phyloP scores from a whole-genome alignment of 169 alveolate species.

The Cryptosporidium ryanae region DNA sequence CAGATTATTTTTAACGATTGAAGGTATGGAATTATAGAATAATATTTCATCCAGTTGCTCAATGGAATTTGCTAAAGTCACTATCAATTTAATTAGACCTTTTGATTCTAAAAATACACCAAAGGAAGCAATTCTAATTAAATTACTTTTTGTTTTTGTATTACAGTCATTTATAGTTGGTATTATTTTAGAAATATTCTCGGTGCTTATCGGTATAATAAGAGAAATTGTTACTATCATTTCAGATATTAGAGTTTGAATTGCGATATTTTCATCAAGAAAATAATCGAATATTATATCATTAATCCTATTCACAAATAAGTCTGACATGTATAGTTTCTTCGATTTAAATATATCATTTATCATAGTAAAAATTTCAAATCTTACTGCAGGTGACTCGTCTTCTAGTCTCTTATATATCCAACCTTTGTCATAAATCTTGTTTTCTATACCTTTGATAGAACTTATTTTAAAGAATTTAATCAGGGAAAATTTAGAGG shows the following conservation, averaged over 20 bases:
- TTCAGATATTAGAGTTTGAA: conserved; percentile 65
- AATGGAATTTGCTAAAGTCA: conserved; percentile 20
- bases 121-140: conserved; percentile 8
- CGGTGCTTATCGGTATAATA: not conserved
- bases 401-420: conserved; percentile 45
- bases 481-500: conserved; percentile 17
- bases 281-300: conserved; percentile 53
- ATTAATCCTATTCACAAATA: not conserved
- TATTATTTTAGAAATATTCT: conserved; percentile 11
- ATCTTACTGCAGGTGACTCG: conserved; percentile 70
- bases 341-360: conserved; percentile 1
- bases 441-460: conserved; percentile 11
- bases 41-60: conserved; percentile 22
- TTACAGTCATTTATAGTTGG: conserved; percentile 63
- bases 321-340: not conserved
- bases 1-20: conserved; percentile 9
- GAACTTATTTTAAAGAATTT: not conserved
- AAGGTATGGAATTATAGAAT: conserved; percentile 22
- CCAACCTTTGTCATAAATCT: conserved; percentile 56
- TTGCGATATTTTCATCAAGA: conserved; percentile 54
- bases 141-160: conserved; percentile 36
- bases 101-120: conserved; percentile 18
- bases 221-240: conserved; percentile 12
- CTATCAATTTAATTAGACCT: conserved; percentile 30
- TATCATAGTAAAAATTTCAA: conserved; percentile 48